Percentiles rank a stretch among this genome's conserved stretches.
phyloP scores from a whole-genome alignment of 2,329 filamentous ascomycete species.

The Cryphonectria japonica region DNA sequence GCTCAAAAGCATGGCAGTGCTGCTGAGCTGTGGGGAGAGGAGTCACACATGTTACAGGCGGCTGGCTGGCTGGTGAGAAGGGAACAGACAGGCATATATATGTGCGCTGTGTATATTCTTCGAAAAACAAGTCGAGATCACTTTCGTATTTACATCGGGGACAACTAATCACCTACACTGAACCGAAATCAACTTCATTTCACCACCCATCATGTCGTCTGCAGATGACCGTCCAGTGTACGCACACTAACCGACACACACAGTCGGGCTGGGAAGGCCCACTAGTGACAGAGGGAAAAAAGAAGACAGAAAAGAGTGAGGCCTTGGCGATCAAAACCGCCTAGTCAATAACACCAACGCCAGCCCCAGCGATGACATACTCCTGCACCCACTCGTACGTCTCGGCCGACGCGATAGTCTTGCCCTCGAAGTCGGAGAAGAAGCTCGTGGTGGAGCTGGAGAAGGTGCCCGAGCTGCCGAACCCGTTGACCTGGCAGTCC shows the following conservation, averaged over 20 bases:
- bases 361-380: conserved; percentile 24
- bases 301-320: neutral
- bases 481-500: conserved; percentile 53
- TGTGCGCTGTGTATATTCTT: neutral
- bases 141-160: neutral
- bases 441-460: conserved; percentile 25
- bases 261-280: neutral
- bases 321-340: neutral
- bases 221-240: neutral
- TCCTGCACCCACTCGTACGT: conserved; percentile 22
- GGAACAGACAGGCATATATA: neutral
- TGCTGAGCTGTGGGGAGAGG: neutral
- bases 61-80: neutral
- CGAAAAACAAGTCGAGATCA: neutral
- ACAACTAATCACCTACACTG: neutral
- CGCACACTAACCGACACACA: neutral
- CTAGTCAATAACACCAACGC: conserved; percentile 24
- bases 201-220: neutral
- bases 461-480: conserved; percentile 27
- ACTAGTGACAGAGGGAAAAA: neutral
- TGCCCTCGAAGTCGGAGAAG: conserved; percentile 29
- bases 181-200: neutral
- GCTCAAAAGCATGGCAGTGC: neutral
- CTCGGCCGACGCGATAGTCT: conserved; percentile 27
- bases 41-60: neutral